Base-by-base conservation (phyloP, 192 early-diverging fungal species). In the Backusella tarrabulga region DNA sequence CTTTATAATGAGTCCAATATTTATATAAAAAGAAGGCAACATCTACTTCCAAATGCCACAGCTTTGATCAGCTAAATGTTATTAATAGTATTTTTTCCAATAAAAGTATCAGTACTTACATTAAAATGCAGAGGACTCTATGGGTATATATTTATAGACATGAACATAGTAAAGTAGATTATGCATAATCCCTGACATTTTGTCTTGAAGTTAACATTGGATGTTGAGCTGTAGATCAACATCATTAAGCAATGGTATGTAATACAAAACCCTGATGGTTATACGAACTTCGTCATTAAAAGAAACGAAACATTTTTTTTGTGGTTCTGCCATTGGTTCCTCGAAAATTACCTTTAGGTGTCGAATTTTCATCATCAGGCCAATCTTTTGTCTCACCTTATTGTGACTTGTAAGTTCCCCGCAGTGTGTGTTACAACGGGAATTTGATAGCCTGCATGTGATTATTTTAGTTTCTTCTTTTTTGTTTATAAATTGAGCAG, bases 381-480 rank as follows among this genome's bases (percentile, higher is more conserved):
- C 56, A 63, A 63, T 63, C 56, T 63, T 63, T 29, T 63, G 56
- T 63, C 56, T 63, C 56, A 63, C 23, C 23, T 63, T 29, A 29
- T 29, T 63, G 56, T 63, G 56, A 63, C 56, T 63, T 63, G 56
- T 29, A 29, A 63, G 23, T 63, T 63, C 56, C 56, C 56, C 56
- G 26, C 56, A 63, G 54, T 56, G 54, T 56, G 54, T 63, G 56
- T 63, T 21, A 63, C 56, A 63, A 63, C 56, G 56, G 56, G 26
- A 63, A 63, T 63, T 63, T 63, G 56, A 63, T 29, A 29, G 56
- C 23, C 46, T 63, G 23, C 56, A 63, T 63, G 56, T 63, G 56
- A 63, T 63, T 63, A 63, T 63, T 26, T 63, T 63, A 63, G 56
- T 63, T 63, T 63, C 23, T 60, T 56, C 23, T 56, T 23, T 60